Conservation (phyloP, 192 early-diverging fungal species). For the Pilobolus umbonatus region DNA sequence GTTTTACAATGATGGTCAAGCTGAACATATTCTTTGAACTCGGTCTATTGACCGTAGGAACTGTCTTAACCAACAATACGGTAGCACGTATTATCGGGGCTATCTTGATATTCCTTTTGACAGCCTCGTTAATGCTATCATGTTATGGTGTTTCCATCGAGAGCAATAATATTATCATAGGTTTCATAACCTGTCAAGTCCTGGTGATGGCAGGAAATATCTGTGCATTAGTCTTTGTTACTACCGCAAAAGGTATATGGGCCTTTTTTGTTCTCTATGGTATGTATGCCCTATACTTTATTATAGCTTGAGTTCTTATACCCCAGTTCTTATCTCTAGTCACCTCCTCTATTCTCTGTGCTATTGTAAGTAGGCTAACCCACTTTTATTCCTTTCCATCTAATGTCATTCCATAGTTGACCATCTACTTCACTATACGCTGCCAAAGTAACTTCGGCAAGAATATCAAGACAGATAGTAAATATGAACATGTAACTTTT, state of each 20-base stretch:
- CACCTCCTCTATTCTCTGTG: not conserved
- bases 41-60: not conserved
- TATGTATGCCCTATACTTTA: not conserved
- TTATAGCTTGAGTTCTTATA: not conserved
- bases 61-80: not conserved
- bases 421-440: not conserved
- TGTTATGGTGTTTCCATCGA: not conserved
- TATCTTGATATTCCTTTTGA: not conserved
- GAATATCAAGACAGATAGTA: not conserved
- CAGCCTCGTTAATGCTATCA: not conserved
- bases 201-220: not conserved
- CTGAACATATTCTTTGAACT: slow-evolving; percentile 24
- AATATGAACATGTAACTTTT: too few species aligned
- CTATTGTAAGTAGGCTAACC: not conserved
- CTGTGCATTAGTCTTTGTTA: not conserved
- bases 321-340: not conserved
- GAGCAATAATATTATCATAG: not conserved
- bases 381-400: not conserved
- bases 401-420: not conserved
- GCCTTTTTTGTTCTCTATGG: not conserved
- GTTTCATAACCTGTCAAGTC: not conserved
- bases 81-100: not conserved
- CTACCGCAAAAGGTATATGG: not conserved
- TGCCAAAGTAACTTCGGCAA: not conserved
- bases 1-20: slow-evolving; percentile 10